phyloP scores from a whole-genome alignment of 768 basidiomycete genomes.

The Lactarius deliciosus region DNA sequence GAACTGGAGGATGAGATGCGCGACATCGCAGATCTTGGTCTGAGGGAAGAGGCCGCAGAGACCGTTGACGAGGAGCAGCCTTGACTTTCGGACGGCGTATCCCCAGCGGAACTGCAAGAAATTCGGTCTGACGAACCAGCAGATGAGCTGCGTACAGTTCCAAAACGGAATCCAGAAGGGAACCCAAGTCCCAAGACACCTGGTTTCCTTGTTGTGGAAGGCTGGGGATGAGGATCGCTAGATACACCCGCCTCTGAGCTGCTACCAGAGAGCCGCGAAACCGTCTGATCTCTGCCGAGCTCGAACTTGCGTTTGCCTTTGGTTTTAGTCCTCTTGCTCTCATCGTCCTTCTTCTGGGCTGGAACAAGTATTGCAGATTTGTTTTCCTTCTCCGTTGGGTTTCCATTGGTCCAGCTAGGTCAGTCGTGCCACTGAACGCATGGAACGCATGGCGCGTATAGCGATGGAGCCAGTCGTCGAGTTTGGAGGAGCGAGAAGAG shows the following conservation, averaged over 20 bases:
- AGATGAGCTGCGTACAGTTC: slow-evolving; percentile 25
- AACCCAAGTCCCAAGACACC: slow-evolving; percentile 63
- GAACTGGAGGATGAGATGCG: slow-evolving; percentile 40
- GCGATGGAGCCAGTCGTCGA: slow-evolving; percentile 61
- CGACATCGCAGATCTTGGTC: slow-evolving; percentile 47
- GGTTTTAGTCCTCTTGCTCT: slow-evolving; percentile 38
- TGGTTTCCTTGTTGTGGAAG: slow-evolving; percentile 40
- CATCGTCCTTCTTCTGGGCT: slow-evolving; percentile 37
- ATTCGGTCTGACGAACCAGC: slow-evolving; percentile 33
- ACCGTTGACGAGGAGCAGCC: slow-evolving; percentile 42
- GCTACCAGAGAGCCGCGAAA: slow-evolving; percentile 51
- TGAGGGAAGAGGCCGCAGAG: slow-evolving; percentile 46
- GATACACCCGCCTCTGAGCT: slow-evolving; percentile 69
- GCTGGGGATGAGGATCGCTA: slow-evolving; percentile 25
- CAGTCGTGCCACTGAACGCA: slow-evolving; percentile 69
- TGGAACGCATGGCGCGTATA: slow-evolving; percentile 72
- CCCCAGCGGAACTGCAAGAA: slow-evolving; percentile 32
- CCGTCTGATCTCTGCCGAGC: slow-evolving; percentile 35
- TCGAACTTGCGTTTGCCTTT: slow-evolving; percentile 25
- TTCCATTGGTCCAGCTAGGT: slow-evolving; percentile 70
- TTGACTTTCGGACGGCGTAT: slow-evolving; percentile 26
- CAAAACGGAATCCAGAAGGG: slow-evolving; percentile 51
- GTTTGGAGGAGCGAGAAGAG: slow-evolving; percentile 23
- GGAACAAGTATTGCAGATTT: slow-evolving; percentile 27
- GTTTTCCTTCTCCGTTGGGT: slow-evolving; percentile 39